phyloP scores from a whole-genome alignment of 495 filamentous ascomycete species.

The Bacidia rubella region DNA sequence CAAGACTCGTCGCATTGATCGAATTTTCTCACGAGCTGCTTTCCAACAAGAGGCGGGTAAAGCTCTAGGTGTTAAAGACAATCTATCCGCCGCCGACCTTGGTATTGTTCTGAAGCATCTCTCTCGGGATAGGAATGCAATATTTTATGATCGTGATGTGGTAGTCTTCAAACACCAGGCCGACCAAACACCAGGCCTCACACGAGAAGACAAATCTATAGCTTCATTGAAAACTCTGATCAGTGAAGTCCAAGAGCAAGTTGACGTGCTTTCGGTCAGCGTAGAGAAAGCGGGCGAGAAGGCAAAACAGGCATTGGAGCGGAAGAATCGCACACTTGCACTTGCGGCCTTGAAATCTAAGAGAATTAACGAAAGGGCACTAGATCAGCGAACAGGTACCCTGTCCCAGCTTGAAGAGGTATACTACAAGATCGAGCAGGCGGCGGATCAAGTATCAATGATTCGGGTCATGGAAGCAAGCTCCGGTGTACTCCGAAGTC shows the following conservation, averaged over 20 bases:
- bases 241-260: slow-evolving; percentile 45
- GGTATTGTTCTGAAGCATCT: slow-evolving; percentile 59
- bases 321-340: slow-evolving; percentile 60
- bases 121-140: slow-evolving; percentile 48
- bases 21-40: slow-evolving; percentile 50
- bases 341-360: slow-evolving; percentile 66
- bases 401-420: slow-evolving; percentile 74
- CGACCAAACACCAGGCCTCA: slow-evolving; percentile 38
- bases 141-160: slow-evolving; percentile 53
- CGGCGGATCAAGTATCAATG: slow-evolving; percentile 66
- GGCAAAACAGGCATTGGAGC: slow-evolving; percentile 52
- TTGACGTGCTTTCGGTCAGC: slow-evolving; percentile 44
- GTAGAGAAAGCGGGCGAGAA: slow-evolving; percentile 34
- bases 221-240: slow-evolving; percentile 61
- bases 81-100: slow-evolving; percentile 51
- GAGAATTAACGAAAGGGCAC: slow-evolving; percentile 60
- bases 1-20: slow-evolving; percentile 27
- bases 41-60: slow-evolving; percentile 47
- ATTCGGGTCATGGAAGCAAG: slow-evolving; percentile 70
- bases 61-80: slow-evolving; percentile 35
- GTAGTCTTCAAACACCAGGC: slow-evolving; percentile 55
- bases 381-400: slow-evolving; percentile 53
- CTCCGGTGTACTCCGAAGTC: slow-evolving; percentile 48
- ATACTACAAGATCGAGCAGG: slow-evolving; percentile 67
- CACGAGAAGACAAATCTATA: slow-evolving; percentile 64